Conservation (phyloP, 2,329 filamentous ascomycete species). For the Boeremia exigua region DNA sequence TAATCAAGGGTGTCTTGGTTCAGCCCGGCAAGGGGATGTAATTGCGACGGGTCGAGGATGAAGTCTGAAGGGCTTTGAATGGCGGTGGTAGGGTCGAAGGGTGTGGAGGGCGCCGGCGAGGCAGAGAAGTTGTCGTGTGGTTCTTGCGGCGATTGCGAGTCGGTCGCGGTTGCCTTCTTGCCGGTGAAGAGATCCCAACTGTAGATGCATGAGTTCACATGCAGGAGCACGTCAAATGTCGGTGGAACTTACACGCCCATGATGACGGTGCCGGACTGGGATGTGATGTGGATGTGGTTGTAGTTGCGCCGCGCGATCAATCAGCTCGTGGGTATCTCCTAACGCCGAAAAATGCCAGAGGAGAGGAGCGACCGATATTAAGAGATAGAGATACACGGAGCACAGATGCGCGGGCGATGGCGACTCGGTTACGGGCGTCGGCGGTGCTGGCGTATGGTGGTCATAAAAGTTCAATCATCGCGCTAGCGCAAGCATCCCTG, state of each 20-base stretch:
- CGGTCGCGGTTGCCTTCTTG: constrained; percentile 59
- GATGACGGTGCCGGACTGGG: constrained; percentile 26
- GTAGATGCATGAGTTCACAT: not conserved
- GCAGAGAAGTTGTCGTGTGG: constrained; percentile 57
- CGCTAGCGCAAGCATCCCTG: constrained; percentile 8
- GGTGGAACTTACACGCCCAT: constrained; percentile 45
- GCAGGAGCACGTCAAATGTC: not conserved
- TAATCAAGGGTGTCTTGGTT: constrained; percentile 95
- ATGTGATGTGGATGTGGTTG: constrained; percentile 24
- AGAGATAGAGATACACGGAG: constrained; percentile 13
- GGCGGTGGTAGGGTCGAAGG: constrained; percentile 73
- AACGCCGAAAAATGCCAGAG: constrained; percentile 30
- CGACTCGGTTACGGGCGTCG: constrained; percentile 25
- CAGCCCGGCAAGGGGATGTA: constrained; percentile 92
- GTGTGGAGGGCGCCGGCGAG: constrained; percentile 47
- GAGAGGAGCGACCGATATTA: constrained; percentile 16
- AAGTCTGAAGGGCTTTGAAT: constrained; percentile 85
- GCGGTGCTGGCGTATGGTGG: constrained; percentile 24
- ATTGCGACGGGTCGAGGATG: constrained; percentile 83
- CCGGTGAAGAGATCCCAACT: constrained; percentile 65
- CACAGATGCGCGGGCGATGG: constrained; percentile 39
- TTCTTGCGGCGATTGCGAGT: constrained; percentile 46
- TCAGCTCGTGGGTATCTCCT: constrained; percentile 21
- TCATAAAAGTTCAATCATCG: constrained; percentile 40
- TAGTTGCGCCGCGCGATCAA: constrained; percentile 29